A percentile compares a stretch with the other conserved stretches of the same genome.
phyloP scores from a whole-genome alignment of 805 yeast species.

The Ogataea nakhonphanomensis region DNA sequence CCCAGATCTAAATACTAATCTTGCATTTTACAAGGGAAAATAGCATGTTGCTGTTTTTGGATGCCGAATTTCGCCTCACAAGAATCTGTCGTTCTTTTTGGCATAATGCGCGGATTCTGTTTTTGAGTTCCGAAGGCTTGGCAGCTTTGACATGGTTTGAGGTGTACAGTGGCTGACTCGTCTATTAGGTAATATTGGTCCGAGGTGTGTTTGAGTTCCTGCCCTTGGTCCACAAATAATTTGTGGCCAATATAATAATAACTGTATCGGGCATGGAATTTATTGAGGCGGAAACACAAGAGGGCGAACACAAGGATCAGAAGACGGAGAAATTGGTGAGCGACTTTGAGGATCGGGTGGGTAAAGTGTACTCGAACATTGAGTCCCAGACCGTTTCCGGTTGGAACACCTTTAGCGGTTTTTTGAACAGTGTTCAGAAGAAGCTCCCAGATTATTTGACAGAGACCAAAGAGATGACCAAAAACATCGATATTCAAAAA shows the following conservation, averaged over 20 bases:
- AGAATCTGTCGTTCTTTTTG: too few species aligned
- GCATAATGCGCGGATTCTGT: too few species aligned
- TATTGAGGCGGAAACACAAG: slow-evolving; percentile 27
- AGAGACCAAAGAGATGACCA: slow-evolving; percentile 25
- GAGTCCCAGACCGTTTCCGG: slow-evolving; percentile 39
- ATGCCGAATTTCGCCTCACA: too few species aligned
- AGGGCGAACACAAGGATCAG: slow-evolving; percentile 31
- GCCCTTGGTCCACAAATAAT: too few species aligned
- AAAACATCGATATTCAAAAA: slow-evolving; percentile 19
- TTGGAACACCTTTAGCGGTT: slow-evolving; percentile 35
- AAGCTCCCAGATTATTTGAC: slow-evolving; percentile 32
- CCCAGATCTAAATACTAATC: too few species aligned
- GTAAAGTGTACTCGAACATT: slow-evolving; percentile 39
- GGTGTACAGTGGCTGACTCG: too few species aligned
- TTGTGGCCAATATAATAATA: neutral
- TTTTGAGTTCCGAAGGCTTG: too few species aligned
- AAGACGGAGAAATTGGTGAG: slow-evolving; percentile 56
- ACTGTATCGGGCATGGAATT: slow-evolving; percentile 26
- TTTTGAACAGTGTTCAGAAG: slow-evolving; percentile 32
- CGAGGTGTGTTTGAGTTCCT: too few species aligned
- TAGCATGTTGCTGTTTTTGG: too few species aligned
- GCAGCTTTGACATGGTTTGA: too few species aligned
- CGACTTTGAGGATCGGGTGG: slow-evolving; percentile 45
- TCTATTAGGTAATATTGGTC: too few species aligned
- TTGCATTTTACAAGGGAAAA: too few species aligned